These are phyloP conservation scores for Trichoderma sp. DNA, from an alignment of 2,329 filamentous ascomycete genomes.

Conservation along the genomic window DNA sequence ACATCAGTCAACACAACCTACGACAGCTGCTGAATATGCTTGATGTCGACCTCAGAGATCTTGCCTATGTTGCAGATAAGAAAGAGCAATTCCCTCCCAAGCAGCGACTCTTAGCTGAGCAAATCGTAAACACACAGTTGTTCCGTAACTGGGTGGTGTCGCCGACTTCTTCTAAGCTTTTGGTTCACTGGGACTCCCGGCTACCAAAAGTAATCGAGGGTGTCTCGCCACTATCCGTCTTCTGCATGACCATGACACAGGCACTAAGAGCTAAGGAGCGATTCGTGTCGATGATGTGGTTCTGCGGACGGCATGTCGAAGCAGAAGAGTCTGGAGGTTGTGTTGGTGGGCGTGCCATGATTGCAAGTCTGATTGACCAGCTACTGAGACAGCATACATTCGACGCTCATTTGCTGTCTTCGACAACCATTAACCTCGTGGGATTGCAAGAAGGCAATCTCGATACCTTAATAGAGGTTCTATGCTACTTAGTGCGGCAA, in stretches of 20 bases:
- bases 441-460: background rate
- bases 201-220: background rate
- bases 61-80: background rate
- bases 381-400: conserved; percentile 18
- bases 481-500: background rate
- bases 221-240: background rate
- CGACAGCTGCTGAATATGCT: background rate
- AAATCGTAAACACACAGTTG: background rate
- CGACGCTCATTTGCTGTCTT: background rate
- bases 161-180: background rate
- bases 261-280: background rate
- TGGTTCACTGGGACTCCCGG: background rate
- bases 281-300: background rate
- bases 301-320: background rate
- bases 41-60: background rate
- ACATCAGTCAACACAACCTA: background rate
- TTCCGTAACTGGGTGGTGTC: conserved; percentile 1
- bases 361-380: conserved; percentile 19
- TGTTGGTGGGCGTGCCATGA: conserved; percentile 14
- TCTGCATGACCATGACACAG: background rate
- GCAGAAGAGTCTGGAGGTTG: background rate
- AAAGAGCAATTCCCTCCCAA: background rate
- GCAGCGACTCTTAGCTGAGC: background rate
- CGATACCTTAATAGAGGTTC: background rate
- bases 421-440: background rate